phyloP scores from a whole-genome alignment of 805 yeast species.

The Wickerhamiella azyma region DNA sequence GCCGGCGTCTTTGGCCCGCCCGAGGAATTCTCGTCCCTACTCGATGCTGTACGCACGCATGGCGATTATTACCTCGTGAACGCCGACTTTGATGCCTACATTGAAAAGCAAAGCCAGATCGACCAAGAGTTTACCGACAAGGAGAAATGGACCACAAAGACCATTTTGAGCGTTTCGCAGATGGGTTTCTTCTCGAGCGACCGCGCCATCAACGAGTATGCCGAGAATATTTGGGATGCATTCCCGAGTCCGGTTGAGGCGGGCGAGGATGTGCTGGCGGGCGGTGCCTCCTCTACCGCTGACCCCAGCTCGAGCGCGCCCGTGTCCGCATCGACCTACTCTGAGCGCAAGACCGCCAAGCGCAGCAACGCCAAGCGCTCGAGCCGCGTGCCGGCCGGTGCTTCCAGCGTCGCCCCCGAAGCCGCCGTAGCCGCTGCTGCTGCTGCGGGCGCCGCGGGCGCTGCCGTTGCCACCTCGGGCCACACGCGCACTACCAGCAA shows the following conservation, averaged over 20 bases:
- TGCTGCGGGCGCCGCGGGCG: neutral
- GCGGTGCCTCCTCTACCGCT: too few species aligned
- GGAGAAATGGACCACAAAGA: conserved; percentile 63
- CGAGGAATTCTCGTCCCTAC: conserved; percentile 44
- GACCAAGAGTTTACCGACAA: conserved; percentile 58
- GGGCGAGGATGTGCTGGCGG: too few species aligned
- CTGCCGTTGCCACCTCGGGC: neutral
- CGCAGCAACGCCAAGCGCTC: too few species aligned
- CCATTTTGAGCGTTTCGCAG: conserved; percentile 70
- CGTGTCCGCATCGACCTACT: too few species aligned
- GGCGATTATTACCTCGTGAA: conserved; percentile 80
- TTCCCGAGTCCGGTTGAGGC: conserved; percentile 43
- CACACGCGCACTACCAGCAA: neutral
- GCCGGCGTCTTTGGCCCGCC: conserved; percentile 58
- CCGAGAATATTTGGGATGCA: conserved; percentile 84
- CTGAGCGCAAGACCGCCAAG: too few species aligned
- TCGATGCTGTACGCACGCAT: conserved; percentile 54
- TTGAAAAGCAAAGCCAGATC: conserved; percentile 65
- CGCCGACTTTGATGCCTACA: conserved; percentile 79
- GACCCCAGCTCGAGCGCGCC: too few species aligned
- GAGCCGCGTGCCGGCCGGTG: neutral
- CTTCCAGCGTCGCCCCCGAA: neutral
- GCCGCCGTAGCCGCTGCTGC: neutral
- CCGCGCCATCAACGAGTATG: conserved; percentile 82
- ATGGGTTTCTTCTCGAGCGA: conserved; percentile 90